Percentiles rank a stretch among this genome's conserved stretches.
These are phyloP conservation scores for Solanum arcanum DNA, from an alignment of 257 asterid genomes.

Conservation along the genomic window DNA sequence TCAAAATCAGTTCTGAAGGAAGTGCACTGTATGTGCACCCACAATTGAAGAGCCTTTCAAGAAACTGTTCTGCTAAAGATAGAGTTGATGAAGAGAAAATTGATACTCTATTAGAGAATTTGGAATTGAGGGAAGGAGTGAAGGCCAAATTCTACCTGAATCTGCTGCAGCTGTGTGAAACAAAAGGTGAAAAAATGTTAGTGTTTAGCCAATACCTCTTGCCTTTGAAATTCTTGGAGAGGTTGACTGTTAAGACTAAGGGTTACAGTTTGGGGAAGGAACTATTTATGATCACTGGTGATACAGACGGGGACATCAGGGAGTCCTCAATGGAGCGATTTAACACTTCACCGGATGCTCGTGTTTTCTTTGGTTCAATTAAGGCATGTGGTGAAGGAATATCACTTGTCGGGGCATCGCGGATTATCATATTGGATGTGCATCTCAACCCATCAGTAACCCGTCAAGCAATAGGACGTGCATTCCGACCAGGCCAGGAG, in stretches of 20 bases:
- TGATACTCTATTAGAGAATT: slow-evolving; percentile 35
- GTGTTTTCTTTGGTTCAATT: slow-evolving; percentile 92
- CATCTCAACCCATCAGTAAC: slow-evolving; percentile 90
- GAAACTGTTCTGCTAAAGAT: slow-evolving; percentile 46
- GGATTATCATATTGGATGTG: slow-evolving; percentile 69
- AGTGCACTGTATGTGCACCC: slow-evolving; percentile 94
- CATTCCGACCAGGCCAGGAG: slow-evolving; percentile 89
- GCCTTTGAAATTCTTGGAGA: slow-evolving; percentile 79
- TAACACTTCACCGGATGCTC: slow-evolving; percentile 60
- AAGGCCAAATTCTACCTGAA: slow-evolving; percentile 76
- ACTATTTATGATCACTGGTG: slow-evolving; percentile 92
- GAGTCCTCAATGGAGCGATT: slow-evolving; percentile 70
- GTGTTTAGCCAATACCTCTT: slow-evolving; percentile 88
- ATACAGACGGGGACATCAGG: slow-evolving; percentile 63
- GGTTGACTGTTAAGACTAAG: slow-evolving; percentile 52
- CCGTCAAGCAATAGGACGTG: slow-evolving; percentile 99
- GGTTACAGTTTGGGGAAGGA: slow-evolving; percentile 67
- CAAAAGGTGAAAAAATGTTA: slow-evolving; percentile 62
- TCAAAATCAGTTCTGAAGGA: slow-evolving; percentile 72
- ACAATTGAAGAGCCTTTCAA: slow-evolving; percentile 48
- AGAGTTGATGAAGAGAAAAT: slow-evolving; percentile 78
- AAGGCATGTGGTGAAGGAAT: slow-evolving; percentile 96
- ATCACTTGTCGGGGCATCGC: slow-evolving; percentile 93
- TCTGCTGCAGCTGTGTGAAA: slow-evolving; percentile 82
- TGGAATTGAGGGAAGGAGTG: slow-evolving; percentile 64